phyloP scores from a whole-genome alignment of 1,284 basidiomycete species.

The Papiliotrema nemorosa region DNA sequence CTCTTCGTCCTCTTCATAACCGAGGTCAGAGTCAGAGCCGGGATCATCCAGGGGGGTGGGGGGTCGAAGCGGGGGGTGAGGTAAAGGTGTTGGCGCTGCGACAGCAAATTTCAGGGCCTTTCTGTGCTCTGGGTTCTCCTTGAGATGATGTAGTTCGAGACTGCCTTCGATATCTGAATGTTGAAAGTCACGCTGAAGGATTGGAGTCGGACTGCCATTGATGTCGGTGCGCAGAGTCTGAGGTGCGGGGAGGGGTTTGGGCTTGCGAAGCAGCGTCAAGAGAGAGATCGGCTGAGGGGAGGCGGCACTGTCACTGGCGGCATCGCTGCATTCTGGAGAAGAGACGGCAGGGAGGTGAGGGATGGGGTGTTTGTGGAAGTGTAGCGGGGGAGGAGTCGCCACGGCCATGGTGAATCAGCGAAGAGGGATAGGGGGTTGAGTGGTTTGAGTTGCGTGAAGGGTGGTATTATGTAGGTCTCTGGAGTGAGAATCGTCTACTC shows the following conservation, averaged over 20 bases:
- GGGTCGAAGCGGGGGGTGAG: not conserved
- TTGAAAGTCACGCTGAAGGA: not conserved
- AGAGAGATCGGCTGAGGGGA: not conserved
- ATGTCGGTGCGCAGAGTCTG: not conserved
- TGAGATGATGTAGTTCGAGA: not conserved
- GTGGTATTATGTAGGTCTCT: too few relatives aligned
- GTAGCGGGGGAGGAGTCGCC: too few relatives aligned
- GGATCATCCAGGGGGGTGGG: not conserved
- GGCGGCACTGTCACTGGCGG: not conserved
- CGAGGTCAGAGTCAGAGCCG: constrained; percentile 18
- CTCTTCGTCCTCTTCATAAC: constrained; percentile 39
- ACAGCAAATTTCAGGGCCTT: constrained; percentile 2
- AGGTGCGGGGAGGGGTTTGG: not conserved
- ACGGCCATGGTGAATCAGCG: too few relatives aligned
- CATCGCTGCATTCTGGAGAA: not conserved
- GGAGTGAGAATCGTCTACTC: too few relatives aligned
- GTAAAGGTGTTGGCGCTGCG: not conserved
- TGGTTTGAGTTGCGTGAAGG: too few relatives aligned
- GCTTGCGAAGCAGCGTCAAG: not conserved
- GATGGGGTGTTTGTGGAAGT: not conserved
- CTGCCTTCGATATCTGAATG: not conserved
- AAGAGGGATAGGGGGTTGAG: too few relatives aligned
- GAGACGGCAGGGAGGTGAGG: not conserved
- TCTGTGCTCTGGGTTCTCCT: not conserved
- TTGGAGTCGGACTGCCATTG: not conserved